phyloP scores from a whole-genome alignment of 768 basidiomycete species.

The Boletus speciosus region DNA sequence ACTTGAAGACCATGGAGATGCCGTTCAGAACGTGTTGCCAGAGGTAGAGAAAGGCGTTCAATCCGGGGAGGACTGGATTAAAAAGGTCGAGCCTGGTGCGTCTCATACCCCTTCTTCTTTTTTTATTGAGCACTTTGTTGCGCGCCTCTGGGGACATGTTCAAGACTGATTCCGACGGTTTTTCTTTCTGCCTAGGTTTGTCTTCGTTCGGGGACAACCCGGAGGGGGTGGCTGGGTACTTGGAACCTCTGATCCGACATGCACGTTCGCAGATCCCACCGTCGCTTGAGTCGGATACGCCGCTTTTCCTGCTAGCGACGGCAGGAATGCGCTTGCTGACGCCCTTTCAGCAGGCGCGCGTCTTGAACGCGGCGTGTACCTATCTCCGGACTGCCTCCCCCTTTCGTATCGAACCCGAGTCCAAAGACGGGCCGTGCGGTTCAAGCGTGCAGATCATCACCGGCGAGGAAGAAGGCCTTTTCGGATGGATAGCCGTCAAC shows the following conservation, averaged over 20 bases:
- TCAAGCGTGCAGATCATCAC: slow-evolving; percentile 91
- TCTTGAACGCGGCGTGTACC: slow-evolving; percentile 74
- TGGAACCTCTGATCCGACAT: slow-evolving; percentile 80
- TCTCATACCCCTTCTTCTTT: not conserved
- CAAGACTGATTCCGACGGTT: not conserved
- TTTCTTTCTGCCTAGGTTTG: slow-evolving; percentile 54
- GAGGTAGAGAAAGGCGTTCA: slow-evolving; percentile 90
- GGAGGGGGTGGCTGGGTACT: slow-evolving; percentile 66
- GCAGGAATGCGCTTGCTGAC: slow-evolving; percentile 94
- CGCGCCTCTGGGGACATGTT: not conserved
- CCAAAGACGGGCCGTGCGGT: slow-evolving; percentile 78
- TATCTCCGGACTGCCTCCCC: slow-evolving; percentile 72
- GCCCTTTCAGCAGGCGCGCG: slow-evolving; percentile 59
- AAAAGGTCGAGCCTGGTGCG: slow-evolving; percentile 92
- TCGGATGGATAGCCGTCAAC: slow-evolving; percentile 99
- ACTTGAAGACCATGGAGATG: slow-evolving; percentile 47
- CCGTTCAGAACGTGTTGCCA: slow-evolving; percentile 59
- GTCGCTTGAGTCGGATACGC: slow-evolving; percentile 78
- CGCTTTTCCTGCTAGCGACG: slow-evolving; percentile 91
- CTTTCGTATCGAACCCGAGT: slow-evolving; percentile 71
- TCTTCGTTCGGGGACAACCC: slow-evolving; percentile 76
- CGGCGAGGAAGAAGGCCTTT: slow-evolving; percentile 96
- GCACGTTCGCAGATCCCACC: slow-evolving; percentile 83
- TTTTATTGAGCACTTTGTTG: no score
- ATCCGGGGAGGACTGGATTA: slow-evolving; percentile 78